Percentiles rank a stretch among this genome's conserved stretches.
Evolutionary conservation across 371 early-diverging fungal species (phyloP).

Genomic region (Mortierella polycephala): DNA sequence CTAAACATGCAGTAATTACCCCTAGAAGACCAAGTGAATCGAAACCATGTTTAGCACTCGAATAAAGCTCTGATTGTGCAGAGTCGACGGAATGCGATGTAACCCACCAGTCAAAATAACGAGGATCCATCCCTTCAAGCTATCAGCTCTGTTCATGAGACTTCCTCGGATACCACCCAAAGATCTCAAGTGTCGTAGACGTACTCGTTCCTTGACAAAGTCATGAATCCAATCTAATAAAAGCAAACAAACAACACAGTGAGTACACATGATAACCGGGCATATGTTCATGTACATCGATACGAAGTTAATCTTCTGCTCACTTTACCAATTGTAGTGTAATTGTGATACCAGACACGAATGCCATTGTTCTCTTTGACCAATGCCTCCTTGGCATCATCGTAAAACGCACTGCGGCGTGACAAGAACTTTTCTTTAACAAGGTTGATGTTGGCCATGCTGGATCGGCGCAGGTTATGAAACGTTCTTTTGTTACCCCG

Average conservation of each 20-base stretch:
- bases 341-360: constrained; percentile 72
- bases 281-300: not conserved
- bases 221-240: constrained; percentile 92
- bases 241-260: not conserved
- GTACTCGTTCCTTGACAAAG: constrained; percentile 85
- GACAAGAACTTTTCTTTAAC: constrained; percentile 39
- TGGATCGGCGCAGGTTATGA: constrained; percentile 39
- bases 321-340: constrained; percentile 80
- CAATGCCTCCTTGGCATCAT: constrained; percentile 66
- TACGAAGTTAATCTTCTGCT: not conserved
- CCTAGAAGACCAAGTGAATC: constrained; percentile 33
- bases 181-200: constrained; percentile 73
- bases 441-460: constrained; percentile 47
- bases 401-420: constrained; percentile 44
- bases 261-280: not conserved
- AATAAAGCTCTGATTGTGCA: no score
- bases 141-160: constrained; percentile 55
- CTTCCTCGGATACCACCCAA: constrained; percentile 67
- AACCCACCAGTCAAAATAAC: constrained; percentile 46
- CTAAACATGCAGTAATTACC: constrained; percentile 76
- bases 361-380: constrained; percentile 70
- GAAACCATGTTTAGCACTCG: no score
- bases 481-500: constrained; percentile 23
- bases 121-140: constrained; percentile 50
- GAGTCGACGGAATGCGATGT: no score